phyloP scores from a whole-genome alignment of 225 moss, liverwort and hornwort genomes.

The Neckera pumila region DNA sequence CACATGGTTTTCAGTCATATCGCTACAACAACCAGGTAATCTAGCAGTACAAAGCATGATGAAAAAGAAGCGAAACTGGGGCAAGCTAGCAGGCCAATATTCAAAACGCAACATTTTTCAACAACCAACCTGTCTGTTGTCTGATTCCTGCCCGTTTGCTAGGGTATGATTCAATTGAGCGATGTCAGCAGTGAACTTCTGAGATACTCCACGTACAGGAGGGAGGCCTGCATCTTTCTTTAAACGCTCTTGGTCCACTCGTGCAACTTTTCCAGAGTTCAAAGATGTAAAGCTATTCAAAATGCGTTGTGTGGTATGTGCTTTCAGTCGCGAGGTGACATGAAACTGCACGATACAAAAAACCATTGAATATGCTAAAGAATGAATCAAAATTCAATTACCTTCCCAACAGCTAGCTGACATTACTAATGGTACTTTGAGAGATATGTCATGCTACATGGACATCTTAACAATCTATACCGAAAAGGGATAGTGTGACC shows the following conservation, averaged over 20 bases:
- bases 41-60: neutral
- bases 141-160: constrained; percentile 9
- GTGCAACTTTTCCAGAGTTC: constrained; percentile 1
- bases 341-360: constrained; percentile 57
- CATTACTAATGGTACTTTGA: neutral
- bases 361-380: neutral
- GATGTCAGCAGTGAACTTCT: constrained; percentile 5
- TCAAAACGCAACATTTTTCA: neutral
- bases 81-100: neutral
- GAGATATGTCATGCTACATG: neutral
- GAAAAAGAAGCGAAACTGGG: neutral
- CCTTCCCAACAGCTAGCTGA: neutral
- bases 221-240: constrained; percentile 19
- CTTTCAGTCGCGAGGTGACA: constrained; percentile 65
- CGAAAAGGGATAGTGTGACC: neutral
- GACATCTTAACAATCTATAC: neutral
- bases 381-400: neutral
- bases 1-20: neutral
- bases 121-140: constrained; percentile 21
- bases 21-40: neutral
- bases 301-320: constrained; percentile 44
- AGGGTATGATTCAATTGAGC: constrained; percentile 2
- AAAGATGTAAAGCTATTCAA: constrained; percentile 27
- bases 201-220: neutral
- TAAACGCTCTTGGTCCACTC: neutral